These are phyloP conservation scores for Candida arabinofermentans DNA, from an alignment of 805 yeast species.

Conservation along the genomic window DNA sequence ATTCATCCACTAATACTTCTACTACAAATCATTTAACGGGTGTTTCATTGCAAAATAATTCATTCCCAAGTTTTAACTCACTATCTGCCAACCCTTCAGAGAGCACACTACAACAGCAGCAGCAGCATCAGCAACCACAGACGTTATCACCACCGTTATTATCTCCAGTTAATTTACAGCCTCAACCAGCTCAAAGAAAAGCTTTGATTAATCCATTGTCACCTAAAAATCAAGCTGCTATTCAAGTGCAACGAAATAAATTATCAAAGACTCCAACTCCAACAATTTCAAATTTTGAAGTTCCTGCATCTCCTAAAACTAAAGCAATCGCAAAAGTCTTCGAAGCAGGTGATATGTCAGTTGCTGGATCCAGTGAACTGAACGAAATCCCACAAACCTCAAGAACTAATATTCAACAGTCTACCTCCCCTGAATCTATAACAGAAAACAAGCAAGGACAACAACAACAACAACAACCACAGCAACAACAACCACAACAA, in stretches of 20 bases:
- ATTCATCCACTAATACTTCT: background rate
- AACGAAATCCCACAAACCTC: conserved; percentile 16
- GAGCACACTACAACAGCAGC: conserved; percentile 1
- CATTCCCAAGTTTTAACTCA: conserved; percentile 5
- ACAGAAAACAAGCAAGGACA: conserved; percentile 7
- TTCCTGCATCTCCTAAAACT: conserved; percentile 24
- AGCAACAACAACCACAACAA: conserved; percentile 2
- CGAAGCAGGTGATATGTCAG: conserved; percentile 22
- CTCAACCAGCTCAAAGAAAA: background rate
- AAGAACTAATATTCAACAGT: conserved; percentile 10
- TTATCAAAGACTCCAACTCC: conserved; percentile 21
- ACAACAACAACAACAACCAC: conserved; percentile 2
- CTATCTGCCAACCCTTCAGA: conserved; percentile 5
- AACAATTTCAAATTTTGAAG: conserved; percentile 15
- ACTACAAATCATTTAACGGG: background rate
- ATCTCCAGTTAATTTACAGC: background rate
- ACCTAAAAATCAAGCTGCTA: conserved; percentile 1
- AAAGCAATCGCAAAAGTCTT: conserved; percentile 14
- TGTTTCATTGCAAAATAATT: background rate
- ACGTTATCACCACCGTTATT: background rate
- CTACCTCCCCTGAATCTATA: conserved; percentile 24
- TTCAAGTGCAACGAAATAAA: conserved; percentile 7
- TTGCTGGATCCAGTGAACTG: conserved; percentile 23
- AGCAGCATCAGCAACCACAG: conserved; percentile 1
- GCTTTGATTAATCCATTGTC: conserved; percentile 1